Evolutionary conservation across 345 rosid genomes (phyloP).

Genomic region (Populus simonii): DNA sequence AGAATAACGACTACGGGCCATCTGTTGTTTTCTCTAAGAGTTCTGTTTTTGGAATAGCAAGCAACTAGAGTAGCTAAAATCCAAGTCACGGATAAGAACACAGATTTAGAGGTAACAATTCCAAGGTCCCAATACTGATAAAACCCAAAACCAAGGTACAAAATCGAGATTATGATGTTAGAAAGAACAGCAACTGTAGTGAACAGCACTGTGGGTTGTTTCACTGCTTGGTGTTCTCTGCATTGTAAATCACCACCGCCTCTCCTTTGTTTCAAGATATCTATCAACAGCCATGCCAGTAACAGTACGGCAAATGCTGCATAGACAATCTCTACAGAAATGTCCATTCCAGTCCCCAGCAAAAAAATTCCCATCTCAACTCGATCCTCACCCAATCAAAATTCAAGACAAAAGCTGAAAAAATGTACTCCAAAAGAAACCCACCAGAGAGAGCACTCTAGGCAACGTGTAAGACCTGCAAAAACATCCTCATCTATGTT

Average conservation of each 20-base stretch:
- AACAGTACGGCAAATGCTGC: constrained; percentile 27
- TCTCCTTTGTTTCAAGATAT: constrained; percentile 24
- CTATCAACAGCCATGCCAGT: constrained; percentile 23
- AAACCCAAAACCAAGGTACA: constrained; percentile 38
- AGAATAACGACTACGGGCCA: constrained; percentile 51
- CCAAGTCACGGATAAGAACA: constrained; percentile 38
- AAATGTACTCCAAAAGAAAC: neutral
- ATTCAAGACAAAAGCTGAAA: neutral
- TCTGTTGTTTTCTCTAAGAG: constrained; percentile 11
- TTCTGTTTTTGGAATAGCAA: constrained; percentile 22
- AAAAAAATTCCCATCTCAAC: constrained; percentile 2
- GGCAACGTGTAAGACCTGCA: constrained; percentile 11
- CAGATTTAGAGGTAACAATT: constrained; percentile 10
- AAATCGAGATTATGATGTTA: constrained; percentile 25
- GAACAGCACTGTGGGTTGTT: neutral
- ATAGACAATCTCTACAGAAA: constrained; percentile 20
- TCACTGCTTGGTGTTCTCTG: neutral
- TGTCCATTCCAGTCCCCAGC: constrained; percentile 10
- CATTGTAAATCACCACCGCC: neutral
- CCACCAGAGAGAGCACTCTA: neutral
- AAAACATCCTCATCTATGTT: neutral
- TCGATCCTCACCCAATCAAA: neutral
- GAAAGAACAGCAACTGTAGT: constrained; percentile 16
- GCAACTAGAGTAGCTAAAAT: constrained; percentile 32
- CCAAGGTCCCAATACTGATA: constrained; percentile 27